Conservation (phyloP, 1,284 basidiomycete species). For the Ceratobasidium sp. region DNA sequence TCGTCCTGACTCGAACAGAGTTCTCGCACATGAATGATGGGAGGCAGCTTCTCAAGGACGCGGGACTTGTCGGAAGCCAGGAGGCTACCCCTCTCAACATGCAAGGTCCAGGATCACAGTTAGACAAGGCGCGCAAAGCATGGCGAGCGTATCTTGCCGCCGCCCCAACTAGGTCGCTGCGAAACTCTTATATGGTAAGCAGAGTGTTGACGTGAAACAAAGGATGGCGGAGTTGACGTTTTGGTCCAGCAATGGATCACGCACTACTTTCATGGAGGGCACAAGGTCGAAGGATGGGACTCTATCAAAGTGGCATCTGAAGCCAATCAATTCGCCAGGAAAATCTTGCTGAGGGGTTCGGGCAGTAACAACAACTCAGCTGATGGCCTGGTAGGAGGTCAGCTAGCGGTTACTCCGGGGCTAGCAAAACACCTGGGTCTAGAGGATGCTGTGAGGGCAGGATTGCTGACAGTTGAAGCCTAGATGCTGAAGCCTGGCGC, state of each 20-base stretch:
- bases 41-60: not conserved
- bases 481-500: too few species aligned
- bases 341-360: not conserved
- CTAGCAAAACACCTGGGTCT: not conserved
- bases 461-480: not conserved
- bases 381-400: not conserved
- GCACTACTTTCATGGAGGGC: not conserved
- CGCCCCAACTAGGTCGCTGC: not conserved
- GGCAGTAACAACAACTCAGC: not conserved
- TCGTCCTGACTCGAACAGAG: not conserved
- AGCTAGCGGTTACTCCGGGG: not conserved
- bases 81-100: not conserved
- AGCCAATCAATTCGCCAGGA: not conserved
- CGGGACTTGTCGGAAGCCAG: not conserved
- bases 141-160: not conserved
- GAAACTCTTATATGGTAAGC: not conserved
- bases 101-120: not conserved
- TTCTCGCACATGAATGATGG: not conserved
- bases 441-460: not conserved
- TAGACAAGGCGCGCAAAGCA: not conserved
- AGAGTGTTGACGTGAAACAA: not conserved
- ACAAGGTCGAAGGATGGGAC: not conserved
- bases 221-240: not conserved
- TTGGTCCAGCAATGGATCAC: conserved; percentile 8
- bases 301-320: not conserved